Percentiles rank a stretch among this genome's conserved stretches.
Conservation (phyloP, 495 filamentous ascomycete genomes). For the Penicillium simplicissimum region DNA sequence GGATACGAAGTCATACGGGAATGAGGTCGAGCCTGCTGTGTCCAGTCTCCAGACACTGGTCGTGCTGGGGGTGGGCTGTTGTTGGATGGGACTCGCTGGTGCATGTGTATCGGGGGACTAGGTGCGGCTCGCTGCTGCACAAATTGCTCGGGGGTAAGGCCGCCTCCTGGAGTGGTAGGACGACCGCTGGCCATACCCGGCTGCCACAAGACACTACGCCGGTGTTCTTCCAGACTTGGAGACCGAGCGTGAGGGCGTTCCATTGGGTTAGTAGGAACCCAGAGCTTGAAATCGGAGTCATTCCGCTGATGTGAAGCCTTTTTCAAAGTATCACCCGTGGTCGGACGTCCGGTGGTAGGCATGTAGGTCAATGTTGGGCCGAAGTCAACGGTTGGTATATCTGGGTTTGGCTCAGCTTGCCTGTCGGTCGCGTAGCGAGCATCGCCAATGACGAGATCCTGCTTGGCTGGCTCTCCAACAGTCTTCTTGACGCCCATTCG, state of each 20-base stretch:
- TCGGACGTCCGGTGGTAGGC: slow-evolving; percentile 51
- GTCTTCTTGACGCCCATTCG: slow-evolving; percentile 83
- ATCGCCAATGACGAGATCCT: slow-evolving; percentile 62
- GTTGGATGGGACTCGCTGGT: slow-evolving; percentile 59
- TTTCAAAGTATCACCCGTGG: slow-evolving; percentile 39
- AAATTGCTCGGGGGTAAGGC: slow-evolving; percentile 72
- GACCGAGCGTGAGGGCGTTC: slow-evolving; percentile 40
- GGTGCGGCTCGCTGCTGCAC: slow-evolving; percentile 79
- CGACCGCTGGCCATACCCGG: slow-evolving; percentile 60
- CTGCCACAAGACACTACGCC: slow-evolving; percentile 75
- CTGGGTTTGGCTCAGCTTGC: slow-evolving; percentile 36
- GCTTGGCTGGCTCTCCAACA: slow-evolving; percentile 61
- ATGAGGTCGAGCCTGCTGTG: slow-evolving; percentile 48
- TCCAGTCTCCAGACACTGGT: slow-evolving; percentile 58
- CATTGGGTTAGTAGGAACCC: slow-evolving; percentile 29
- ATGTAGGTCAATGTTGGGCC: slow-evolving; percentile 73
- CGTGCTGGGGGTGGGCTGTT: slow-evolving; percentile 45
- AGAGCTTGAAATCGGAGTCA: slow-evolving; percentile 37
- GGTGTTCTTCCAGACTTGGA: slow-evolving; percentile 47
- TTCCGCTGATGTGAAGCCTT: slow-evolving; percentile 42
- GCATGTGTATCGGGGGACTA: slow-evolving; percentile 51
- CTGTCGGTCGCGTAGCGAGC: slow-evolving; percentile 51
- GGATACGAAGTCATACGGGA: slow-evolving; percentile 36
- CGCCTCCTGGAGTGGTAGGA: slow-evolving; percentile 45
- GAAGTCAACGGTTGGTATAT: slow-evolving; percentile 82